Percentiles rank a stretch among this genome's conserved stretches.
Evolutionary conservation across 805 yeast species (phyloP).

Genomic region (Metschnikowia noctiluminum): DNA sequence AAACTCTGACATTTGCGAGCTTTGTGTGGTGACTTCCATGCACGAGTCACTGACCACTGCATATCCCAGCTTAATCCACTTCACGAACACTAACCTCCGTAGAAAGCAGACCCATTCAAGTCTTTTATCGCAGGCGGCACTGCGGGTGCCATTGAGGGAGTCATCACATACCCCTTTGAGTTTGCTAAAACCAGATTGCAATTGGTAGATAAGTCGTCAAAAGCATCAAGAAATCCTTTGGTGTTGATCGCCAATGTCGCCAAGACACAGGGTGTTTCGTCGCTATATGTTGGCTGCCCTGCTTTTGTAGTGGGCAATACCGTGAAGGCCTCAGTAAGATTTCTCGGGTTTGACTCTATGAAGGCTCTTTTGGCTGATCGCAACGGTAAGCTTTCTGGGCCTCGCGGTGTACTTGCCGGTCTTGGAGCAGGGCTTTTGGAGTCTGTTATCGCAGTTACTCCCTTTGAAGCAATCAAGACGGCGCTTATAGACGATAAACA

Average conservation of each 20-base stretch:
- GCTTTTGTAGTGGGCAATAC: constrained; percentile 96
- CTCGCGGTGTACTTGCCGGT: constrained; percentile 94
- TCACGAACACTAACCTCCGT: constrained; percentile 11
- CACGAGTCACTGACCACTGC: no score
- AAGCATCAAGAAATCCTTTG: constrained; percentile 77
- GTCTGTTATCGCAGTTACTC: constrained; percentile 91
- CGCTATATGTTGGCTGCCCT: constrained; percentile 93
- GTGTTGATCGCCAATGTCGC: constrained; percentile 74
- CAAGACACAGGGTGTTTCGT: constrained; percentile 68
- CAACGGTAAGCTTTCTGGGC: constrained; percentile 83
- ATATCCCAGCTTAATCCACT: neutral
- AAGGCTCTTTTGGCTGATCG: constrained; percentile 74
- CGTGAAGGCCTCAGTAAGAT: constrained; percentile 92
- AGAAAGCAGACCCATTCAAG: constrained; percentile 63
- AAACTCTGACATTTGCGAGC: no score
- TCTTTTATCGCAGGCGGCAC: constrained; percentile 94
- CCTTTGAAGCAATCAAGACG: constrained; percentile 94
- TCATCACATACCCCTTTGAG: constrained; percentile 91
- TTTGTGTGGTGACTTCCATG: no score
- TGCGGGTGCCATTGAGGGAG: constrained; percentile 96
- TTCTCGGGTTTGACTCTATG: constrained; percentile 87
- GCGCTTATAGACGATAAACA: constrained; percentile 93
- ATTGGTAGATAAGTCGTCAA: constrained; percentile 62
- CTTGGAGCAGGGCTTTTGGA: constrained; percentile 94
- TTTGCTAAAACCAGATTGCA: constrained; percentile 94